Percentiles rank a stretch among this genome's conserved stretches.
phyloP scores from a whole-genome alignment of 345 rosid genomes.

The Salix caprea region DNA sequence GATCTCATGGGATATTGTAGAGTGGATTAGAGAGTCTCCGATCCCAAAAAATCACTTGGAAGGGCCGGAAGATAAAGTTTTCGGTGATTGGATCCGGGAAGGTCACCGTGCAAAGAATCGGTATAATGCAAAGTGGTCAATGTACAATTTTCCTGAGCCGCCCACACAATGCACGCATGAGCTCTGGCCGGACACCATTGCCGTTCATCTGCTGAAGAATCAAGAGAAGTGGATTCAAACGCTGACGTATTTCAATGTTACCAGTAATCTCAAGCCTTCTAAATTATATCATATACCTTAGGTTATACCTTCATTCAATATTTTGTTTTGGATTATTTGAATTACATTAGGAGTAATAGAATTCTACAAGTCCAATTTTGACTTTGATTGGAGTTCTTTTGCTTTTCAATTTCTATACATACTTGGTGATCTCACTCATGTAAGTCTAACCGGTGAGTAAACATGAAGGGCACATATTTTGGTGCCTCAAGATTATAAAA shows the following conservation, averaged over 20 bases:
- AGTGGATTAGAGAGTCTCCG: slow-evolving; percentile 73
- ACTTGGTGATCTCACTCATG: not conserved
- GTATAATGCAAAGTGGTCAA: slow-evolving; percentile 79
- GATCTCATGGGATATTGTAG: slow-evolving; percentile 80
- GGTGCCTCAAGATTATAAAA: not conserved
- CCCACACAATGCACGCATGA: slow-evolving; percentile 62
- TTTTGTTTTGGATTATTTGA: not conserved
- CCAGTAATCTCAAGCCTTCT: slow-evolving; percentile 67
- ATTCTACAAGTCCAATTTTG: not conserved
- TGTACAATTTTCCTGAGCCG: slow-evolving; percentile 72
- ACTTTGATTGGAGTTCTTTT: no score
- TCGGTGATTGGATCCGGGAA: slow-evolving; percentile 70
- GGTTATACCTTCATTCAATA: not conserved
- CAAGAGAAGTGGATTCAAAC: slow-evolving; percentile 73
- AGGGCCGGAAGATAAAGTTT: slow-evolving; percentile 73
- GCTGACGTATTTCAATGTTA: slow-evolving; percentile 61
- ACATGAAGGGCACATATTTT: not conserved
- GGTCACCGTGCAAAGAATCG: slow-evolving; percentile 62
- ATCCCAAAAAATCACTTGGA: slow-evolving; percentile 59
- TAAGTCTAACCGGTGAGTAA: not conserved
- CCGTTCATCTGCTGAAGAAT: slow-evolving; percentile 77
- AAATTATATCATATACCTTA: slow-evolving; percentile 71
- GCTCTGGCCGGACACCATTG: slow-evolving; percentile 69
- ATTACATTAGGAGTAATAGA: not conserved
- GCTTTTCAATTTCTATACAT: not conserved